These are phyloP conservation scores for Lagerstroemia speciosa DNA, from an alignment of 345 rosid genomes.

Conservation along the genomic window DNA sequence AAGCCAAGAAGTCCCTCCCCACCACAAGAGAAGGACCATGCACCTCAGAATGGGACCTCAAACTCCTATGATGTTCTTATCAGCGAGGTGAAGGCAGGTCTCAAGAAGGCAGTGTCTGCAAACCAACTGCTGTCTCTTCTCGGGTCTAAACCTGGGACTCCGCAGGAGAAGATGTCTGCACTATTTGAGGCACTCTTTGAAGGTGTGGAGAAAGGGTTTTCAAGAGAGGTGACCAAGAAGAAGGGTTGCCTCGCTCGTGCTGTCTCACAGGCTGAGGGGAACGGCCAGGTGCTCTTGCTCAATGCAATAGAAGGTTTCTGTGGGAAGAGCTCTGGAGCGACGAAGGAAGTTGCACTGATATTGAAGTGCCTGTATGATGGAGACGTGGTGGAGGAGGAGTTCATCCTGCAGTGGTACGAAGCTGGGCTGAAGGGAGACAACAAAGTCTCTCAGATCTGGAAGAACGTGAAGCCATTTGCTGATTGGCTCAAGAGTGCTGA, in stretches of 20 bases:
- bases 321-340: slow-evolving; percentile 27
- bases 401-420: slow-evolving; percentile 59
- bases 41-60: slow-evolving; percentile 17
- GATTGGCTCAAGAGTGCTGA: slow-evolving; percentile 92
- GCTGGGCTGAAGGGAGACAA: slow-evolving; percentile 42
- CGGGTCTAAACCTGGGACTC: slow-evolving; percentile 38
- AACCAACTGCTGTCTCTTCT: slow-evolving; percentile 39
- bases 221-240: slow-evolving; percentile 56
- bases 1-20: slow-evolving; percentile 7
- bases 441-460: slow-evolving; percentile 48
- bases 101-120: slow-evolving; percentile 40
- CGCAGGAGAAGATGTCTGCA: slow-evolving; percentile 51
- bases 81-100: slow-evolving; percentile 37
- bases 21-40: neutral
- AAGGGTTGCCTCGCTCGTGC: slow-evolving; percentile 53
- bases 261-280: slow-evolving; percentile 30
- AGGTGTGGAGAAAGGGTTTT: slow-evolving; percentile 48
- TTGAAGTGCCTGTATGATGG: slow-evolving; percentile 61
- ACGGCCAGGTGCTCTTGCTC: slow-evolving; percentile 44
- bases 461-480: slow-evolving; percentile 57
- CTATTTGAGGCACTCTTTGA: slow-evolving; percentile 51
- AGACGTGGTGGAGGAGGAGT: slow-evolving; percentile 75
- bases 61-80: slow-evolving; percentile 16
- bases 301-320: slow-evolving; percentile 45
- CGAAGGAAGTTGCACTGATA: slow-evolving; percentile 61